phyloP scores from a whole-genome alignment of 805 yeast genomes.

The Sugiyamaella marilandica region DNA sequence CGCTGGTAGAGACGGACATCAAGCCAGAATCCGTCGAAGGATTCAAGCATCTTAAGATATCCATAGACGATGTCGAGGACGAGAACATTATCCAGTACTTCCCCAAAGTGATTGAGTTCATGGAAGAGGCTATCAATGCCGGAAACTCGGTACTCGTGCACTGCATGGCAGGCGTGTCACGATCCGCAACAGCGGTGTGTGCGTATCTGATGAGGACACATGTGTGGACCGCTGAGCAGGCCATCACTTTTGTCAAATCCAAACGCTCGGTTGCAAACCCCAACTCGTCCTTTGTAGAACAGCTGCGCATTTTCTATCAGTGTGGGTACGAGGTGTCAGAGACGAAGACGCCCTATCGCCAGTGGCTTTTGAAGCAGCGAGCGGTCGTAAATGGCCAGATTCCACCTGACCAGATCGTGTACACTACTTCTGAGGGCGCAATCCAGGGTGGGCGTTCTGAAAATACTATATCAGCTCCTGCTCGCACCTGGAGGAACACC shows the following conservation, averaged over 20 bases:
- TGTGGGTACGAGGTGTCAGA: slow-evolving; percentile 32
- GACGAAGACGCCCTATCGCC: slow-evolving; percentile 35
- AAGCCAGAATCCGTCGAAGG: slow-evolving; percentile 46
- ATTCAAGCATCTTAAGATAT: slow-evolving; percentile 47
- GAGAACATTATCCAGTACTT: slow-evolving; percentile 62
- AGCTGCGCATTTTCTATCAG: slow-evolving; percentile 57
- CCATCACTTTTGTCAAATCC: slow-evolving; percentile 67
- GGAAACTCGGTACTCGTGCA: slow-evolving; percentile 38
- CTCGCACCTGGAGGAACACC: slow-evolving; percentile 84
- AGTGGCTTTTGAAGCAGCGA: slow-evolving; percentile 34
- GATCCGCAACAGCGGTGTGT: slow-evolving; percentile 80
- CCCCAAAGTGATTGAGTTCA: slow-evolving; percentile 58
- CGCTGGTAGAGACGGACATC: slow-evolving; percentile 60
- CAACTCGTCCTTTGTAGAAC: slow-evolving; percentile 68
- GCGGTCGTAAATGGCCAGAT: slow-evolving; percentile 24
- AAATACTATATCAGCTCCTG: neutral
- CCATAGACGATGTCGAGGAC: slow-evolving; percentile 66
- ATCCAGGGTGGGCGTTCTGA: neutral
- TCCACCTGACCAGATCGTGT: slow-evolving; percentile 4
- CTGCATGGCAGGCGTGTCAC: slow-evolving; percentile 83
- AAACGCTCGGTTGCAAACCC: slow-evolving; percentile 56
- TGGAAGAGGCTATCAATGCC: slow-evolving; percentile 47
- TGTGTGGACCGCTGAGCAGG: slow-evolving; percentile 52
- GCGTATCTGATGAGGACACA: slow-evolving; percentile 85
- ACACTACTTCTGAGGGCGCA: slow-evolving; percentile 8